Percentiles rank a stretch among this genome's conserved stretches.
These are phyloP conservation scores for Lactarius hatsudake DNA, from an alignment of 768 basidiomycete genomes.

Conservation along the genomic window DNA sequence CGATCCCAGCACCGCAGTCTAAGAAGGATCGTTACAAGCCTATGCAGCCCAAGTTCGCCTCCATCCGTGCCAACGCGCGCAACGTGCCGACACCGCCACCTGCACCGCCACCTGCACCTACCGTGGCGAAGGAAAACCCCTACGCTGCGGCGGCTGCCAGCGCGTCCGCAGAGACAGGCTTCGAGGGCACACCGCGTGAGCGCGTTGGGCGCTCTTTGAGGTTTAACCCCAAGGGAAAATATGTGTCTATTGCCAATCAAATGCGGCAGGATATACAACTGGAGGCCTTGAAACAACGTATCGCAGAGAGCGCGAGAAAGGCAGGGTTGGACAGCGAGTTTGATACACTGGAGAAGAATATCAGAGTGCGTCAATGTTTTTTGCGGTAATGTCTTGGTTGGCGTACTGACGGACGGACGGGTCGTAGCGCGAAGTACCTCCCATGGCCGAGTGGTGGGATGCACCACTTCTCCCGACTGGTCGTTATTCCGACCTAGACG, in stretches of 20 bases:
- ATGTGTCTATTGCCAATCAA: conserved; percentile 69
- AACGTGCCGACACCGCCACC: conserved; percentile 62
- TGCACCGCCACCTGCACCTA: conserved; percentile 38
- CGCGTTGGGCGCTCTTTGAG: conserved; percentile 66
- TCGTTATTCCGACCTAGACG: conserved; percentile 69
- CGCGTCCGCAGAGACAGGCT: conserved; percentile 55
- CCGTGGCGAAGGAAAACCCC: conserved; percentile 59
- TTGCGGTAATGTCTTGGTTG: background rate
- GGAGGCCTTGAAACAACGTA: conserved; percentile 88
- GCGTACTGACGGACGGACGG: conserved; percentile 3
- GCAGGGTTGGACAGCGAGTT: conserved; percentile 94
- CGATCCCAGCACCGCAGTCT: conserved; percentile 56
- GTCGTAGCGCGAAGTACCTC: conserved; percentile 77
- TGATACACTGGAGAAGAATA: conserved; percentile 84
- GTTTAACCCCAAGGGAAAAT: conserved; percentile 94
- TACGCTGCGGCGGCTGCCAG: conserved; percentile 57
- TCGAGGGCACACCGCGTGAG: conserved; percentile 73
- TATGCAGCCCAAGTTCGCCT: conserved; percentile 99
- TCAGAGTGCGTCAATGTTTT: conserved; percentile 56
- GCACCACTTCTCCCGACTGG: conserved; percentile 76
- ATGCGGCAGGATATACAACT: conserved; percentile 73
- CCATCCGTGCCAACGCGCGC: conserved; percentile 88
- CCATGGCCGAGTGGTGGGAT: conserved; percentile 98
- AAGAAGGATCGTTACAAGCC: conserved; percentile 95
- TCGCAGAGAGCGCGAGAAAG: conserved; percentile 89